Evolutionary conservation across 2,329 filamentous ascomycete species (phyloP), one percentile per base, ranked within the genome.

Genomic region (Penicillium psychrosexuale): DNA sequence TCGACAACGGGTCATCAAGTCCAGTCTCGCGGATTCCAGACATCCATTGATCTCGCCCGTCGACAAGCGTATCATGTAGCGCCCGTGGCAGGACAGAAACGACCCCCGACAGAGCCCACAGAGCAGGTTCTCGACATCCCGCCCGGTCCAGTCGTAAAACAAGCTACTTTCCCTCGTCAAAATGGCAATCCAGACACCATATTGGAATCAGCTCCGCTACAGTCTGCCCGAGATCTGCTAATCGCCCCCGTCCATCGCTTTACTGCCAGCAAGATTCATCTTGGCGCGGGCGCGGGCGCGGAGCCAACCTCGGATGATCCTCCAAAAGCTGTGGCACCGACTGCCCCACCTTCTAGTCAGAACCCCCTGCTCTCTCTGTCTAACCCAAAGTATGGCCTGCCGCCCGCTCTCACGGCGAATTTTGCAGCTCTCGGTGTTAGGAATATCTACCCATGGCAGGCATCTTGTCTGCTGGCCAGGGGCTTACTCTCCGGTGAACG

Each of bases 381-480:
- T 5, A 83, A 91, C 69, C 76, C 81, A 1, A 75, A 74, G 37
- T 92, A 91, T 73, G 82, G 76, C 8, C 76, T 92, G 13, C 84
- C 87, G 3, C 61, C 72, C 0, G 71, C 77, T 24, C 74, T 91
- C 37, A 82, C 89, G 3, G 72, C 77, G 17, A 91, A 91, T 64
- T 82, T 91, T 65, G 79, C 78, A 45, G 73, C 76, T 0, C 76
- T 89, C 37, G 88, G 88, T n/a, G 87, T 92, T 53, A 81, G 78
- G 38, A 82, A 81, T 60, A 91, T 91, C 56, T 91, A 91, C 63
- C 86, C 87, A 2, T 92, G 89, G 89, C 89, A 91, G 71, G 87
- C 87, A 47, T 84, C 85, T 54, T 92, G 89, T 65, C 77, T 92
- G 8, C 77, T 87, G 50, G 84, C 84, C 0, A 84, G 83, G 3